Base-by-base conservation (phyloP, 1,284 basidiomycete species). In the Schizophyllum amplum region DNA sequence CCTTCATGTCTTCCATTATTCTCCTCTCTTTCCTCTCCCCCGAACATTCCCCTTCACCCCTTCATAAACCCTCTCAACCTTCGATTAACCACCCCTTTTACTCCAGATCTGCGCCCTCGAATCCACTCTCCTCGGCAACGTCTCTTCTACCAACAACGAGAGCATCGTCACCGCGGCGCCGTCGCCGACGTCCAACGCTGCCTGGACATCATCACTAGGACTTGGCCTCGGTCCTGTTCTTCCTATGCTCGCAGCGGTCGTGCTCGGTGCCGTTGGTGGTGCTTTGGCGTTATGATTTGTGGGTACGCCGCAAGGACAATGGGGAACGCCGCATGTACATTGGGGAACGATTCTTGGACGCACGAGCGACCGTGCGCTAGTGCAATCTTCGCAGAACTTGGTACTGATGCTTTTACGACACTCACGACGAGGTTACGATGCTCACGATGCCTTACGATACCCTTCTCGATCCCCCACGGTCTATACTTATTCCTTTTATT, bases 41-140 rank as follows among this genome's bases (percentile, higher is more conserved):
- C n/a, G n/a, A n/a, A n/a, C n/a, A n/a, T n/a, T n/a, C n/a, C n/a
- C n/a, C n/a, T n/a, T n/a, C n/a, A n/a, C n/a, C n/a, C n/a, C n/a
- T n/a, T n/a, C n/a, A n/a, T n/a, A 5, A 33, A 5, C 27, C 27
- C 33, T 13, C 33, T 17, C 2, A 42, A 4, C 17, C 33, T 42
- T 17, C n/a, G n/a, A n/a, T n/a, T n/a, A n/a, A n/a, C n/a, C n/a
- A n/a, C n/a, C 7, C 33, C 11, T 17, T 17, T 9, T 9, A 42
- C 33, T n/a, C 33, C 33, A 42, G 33, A 17, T 42, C 27, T 87
- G 83, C 62, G 77, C 73, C 0, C 51, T 84, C 11, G 70, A 73
- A 58, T 80, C 78, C 63, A 71, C 78, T 1, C 65, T 85, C 2
- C 64, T 84, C 1, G 81, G 81, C 15, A 76, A 78, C 56, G 81